Conservation (phyloP, 345 rosid genomes). For the Ailanthus altissimus region DNA sequence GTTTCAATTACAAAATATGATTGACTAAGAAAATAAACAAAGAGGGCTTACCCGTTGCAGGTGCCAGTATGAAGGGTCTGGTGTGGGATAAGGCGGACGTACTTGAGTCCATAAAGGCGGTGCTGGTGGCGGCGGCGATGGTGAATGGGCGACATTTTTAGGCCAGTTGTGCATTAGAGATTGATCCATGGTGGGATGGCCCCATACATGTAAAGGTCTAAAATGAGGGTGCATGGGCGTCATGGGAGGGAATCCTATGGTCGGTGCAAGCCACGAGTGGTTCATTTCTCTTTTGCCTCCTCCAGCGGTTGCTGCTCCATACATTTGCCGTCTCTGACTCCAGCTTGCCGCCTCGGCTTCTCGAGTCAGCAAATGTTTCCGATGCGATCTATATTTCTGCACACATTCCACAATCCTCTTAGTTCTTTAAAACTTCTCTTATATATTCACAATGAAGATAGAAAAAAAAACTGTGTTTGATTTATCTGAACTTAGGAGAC, state of each 20-base stretch:
- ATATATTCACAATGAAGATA: neutral
- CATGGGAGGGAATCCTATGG: constrained; percentile 78
- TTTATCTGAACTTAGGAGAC: too few species aligned
- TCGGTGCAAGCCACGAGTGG: constrained; percentile 57
- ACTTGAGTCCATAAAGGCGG: constrained; percentile 47
- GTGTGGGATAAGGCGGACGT: constrained; percentile 29
- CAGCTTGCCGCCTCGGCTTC: constrained; percentile 86
- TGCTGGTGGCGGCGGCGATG: constrained; percentile 38
- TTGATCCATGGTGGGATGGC: constrained; percentile 68
- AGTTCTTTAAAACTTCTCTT: neutral
- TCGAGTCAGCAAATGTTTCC: constrained; percentile 78
- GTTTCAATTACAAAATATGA: neutral
- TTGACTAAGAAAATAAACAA: neutral
- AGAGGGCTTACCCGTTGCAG: constrained; percentile 45
- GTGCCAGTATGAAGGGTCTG: constrained; percentile 62
- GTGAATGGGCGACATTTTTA: constrained; percentile 47
- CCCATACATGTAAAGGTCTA: constrained; percentile 91
- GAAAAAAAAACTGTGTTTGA: neutral
- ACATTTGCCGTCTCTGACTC: constrained; percentile 68
- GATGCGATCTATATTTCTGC: constrained; percentile 91
- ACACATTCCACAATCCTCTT: neutral
- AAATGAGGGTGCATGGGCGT: constrained; percentile 49
- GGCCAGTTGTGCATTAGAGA: constrained; percentile 64
- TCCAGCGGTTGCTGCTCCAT: constrained; percentile 41
- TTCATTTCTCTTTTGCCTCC: constrained; percentile 49